Evolutionary conservation across 1,139 yeast genomes (phyloP).

Genomic region (Suhomyces terraborum): DNA sequence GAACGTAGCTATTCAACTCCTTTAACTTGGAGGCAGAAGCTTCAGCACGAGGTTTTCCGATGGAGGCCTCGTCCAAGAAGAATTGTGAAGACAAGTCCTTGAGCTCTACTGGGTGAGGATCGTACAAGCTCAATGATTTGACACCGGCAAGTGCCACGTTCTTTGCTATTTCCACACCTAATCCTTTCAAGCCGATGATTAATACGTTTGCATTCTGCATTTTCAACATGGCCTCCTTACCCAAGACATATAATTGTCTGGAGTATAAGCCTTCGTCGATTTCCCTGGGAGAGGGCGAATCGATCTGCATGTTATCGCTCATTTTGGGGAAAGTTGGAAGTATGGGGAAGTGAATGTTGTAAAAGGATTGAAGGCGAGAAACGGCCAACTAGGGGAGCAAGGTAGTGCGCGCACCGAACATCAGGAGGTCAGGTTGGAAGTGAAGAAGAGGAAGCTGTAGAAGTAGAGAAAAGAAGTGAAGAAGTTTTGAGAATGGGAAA

Average conservation of each 20-base stretch:
- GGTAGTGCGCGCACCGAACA: conserved; percentile 3
- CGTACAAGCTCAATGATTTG: conserved; percentile 85
- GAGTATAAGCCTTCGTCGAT: conserved; percentile 95
- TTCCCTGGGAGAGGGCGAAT: conserved; percentile 51
- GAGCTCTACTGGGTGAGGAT: conserved; percentile 67
- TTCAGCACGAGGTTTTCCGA: conserved; percentile 77
- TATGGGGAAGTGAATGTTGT: background rate
- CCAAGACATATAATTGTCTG: conserved; percentile 90
- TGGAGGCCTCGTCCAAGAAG: conserved; percentile 57
- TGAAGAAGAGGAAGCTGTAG: background rate
- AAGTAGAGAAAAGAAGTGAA: background rate
- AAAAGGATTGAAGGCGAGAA: conserved; percentile 3
- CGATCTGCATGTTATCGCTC: conserved; percentile 55
- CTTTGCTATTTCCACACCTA: conserved; percentile 95
- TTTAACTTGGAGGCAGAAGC: conserved; percentile 67
- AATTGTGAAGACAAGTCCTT: conserved; percentile 87
- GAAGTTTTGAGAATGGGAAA: background rate
- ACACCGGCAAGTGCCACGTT: conserved; percentile 97
- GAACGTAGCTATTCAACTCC: conserved; percentile 89
- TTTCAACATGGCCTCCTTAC: conserved; percentile 96
- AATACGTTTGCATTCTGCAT: conserved; percentile 93
- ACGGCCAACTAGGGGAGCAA: background rate
- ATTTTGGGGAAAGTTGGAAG: conserved; percentile 16
- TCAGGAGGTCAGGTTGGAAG: background rate
- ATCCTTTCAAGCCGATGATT: conserved; percentile 83